Evolutionary conservation across 2,329 filamentous ascomycete genomes (phyloP), one percentile per base, ranked within the genome.

Genomic region (Alternaria viburni): DNA sequence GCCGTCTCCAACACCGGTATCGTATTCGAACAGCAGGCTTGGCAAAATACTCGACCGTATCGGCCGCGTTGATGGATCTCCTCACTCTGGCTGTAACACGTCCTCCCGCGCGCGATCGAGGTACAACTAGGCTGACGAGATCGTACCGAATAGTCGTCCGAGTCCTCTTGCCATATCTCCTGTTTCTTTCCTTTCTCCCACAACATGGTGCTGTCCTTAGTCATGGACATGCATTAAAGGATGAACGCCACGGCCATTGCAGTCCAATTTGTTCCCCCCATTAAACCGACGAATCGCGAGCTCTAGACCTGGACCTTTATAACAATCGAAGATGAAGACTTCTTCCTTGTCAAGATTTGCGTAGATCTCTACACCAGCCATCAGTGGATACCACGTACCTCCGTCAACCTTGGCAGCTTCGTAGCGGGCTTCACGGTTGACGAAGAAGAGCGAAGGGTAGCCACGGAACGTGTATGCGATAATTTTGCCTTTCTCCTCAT

Each of bases 311-410:
- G 32, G 15, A n/a, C 15, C 8, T 41, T 2, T 1, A 0, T 41
- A 17, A 5, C 36, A 41, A 41, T 1, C 0, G 0, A 41, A 41
- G 5, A 41, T 5, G 1, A 6, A 0, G 6, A 41, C n/a, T 0
- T 41, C 1, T 3, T 51, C 47, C 3, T 11, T 21, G 11, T 0
- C 26, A 1, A 3, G 2, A 1, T 32, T 7, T 0, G 6, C 26
- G 4, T 51, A 51, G 7, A 30, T 12, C 47, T 32, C 11, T 9
- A 4, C 1, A 1, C 11, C 17, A 32, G 5, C 2, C 7, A 1
- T 26, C 11, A n/a, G 3, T 4, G 1, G 0, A 9, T 32, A 11
- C n/a, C 26, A 51, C 19, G 4, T 12, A 2, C 26, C 26, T 21
- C 47, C 47, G 2, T 51, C 47, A 2, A 32, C 0, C 9, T 6